phyloP scores from a whole-genome alignment of 2,329 filamentous ascomycete genomes.

The Podosphaera aphanis region DNA sequence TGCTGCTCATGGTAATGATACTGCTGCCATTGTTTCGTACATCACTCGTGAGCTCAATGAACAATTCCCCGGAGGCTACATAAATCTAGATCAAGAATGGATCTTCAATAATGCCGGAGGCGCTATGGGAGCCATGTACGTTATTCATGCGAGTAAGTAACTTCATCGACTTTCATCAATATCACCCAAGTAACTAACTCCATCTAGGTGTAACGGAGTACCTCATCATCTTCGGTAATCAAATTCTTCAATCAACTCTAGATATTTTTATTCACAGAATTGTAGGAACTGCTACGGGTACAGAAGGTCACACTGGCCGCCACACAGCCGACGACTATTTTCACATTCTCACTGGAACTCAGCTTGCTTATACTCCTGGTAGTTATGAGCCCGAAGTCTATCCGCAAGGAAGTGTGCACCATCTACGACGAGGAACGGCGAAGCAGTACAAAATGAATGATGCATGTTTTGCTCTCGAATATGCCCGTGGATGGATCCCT shows the following conservation, averaged over 20 bases:
- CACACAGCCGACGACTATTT: constrained; percentile 92
- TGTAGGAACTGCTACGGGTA: constrained; percentile 47
- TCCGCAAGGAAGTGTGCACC: constrained; percentile 43
- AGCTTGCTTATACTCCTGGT: constrained; percentile 52
- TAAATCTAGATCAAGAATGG: constrained; percentile 61
- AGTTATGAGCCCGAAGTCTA: constrained; percentile 46
- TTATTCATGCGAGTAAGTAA: constrained; percentile 57
- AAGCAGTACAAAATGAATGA: constrained; percentile 71
- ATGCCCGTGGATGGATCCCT: constrained; percentile 74
- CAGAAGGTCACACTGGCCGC: constrained; percentile 68
- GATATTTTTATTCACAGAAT: constrained; percentile 1
- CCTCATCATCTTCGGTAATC: constrained; percentile 54
- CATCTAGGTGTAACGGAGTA: constrained; percentile 57
- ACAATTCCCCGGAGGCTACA: constrained; percentile 23
- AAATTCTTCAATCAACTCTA: background rate
- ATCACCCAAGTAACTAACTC: constrained; percentile 5
- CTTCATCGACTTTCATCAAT: background rate
- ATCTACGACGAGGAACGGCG: constrained; percentile 43
- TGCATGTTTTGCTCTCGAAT: constrained; percentile 59
- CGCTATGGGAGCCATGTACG: constrained; percentile 79
- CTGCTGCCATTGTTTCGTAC: constrained; percentile 38
- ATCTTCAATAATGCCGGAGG: constrained; percentile 82
- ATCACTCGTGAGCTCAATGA: constrained; percentile 45
- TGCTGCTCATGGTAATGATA: constrained; percentile 50
- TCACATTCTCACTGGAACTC: constrained; percentile 60